Base-by-base conservation (phyloP, 2,329 filamentous ascomycete species). In the Verticillium nubilum region DNA sequence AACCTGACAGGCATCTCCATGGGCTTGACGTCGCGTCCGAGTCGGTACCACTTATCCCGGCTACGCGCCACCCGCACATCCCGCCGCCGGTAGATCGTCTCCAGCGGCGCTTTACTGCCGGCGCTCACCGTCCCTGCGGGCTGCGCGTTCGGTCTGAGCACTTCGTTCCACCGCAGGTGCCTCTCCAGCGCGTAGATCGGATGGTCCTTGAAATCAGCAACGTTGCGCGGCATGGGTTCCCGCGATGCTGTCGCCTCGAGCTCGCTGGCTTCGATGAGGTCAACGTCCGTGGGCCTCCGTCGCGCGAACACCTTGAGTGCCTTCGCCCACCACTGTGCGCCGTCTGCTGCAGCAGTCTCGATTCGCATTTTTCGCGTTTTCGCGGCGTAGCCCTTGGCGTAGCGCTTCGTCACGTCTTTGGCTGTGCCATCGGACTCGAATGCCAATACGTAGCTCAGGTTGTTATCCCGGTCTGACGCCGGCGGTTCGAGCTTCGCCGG, bases 1-100 rank as follows among this genome's bases (percentile, higher is more conserved):
- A 88, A 88, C 70, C 97, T 98, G 15, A 90, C 81, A 0, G 95
- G 91, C 59, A 95, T 88, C 70, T 97, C 91, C 15, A 89, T 86
- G 0, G 85, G 75, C 65, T 86, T 91, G 7, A 99, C 85, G 63
- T 92, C 88, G 27, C 92, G 83, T 0, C 95, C 95, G 61, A 94
- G 75, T 2, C 93, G 86, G 72, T 95, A 97, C 96, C 95, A 99
- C 63, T 90, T 92, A 65, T 96, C 92, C 3, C 86, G 87, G 62
- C 87, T 96, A 62, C 87, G 85, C 1, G 92, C 92, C 5, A 86
- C 68, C 57, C 91, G 86, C 0, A 99, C 91, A 69, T 98, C 91
- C 54, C 81, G 82, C 3, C 95, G 84, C 26, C 93, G 86, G 70
- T 91, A 99, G 0, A 99, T 88, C 57, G 85, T 84, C 70, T 97